A percentile compares a stretch with the other conserved stretches of the same genome.
phyloP scores from a whole-genome alignment of 2,329 filamentous ascomycete species.

The Arthroderma sp. region DNA sequence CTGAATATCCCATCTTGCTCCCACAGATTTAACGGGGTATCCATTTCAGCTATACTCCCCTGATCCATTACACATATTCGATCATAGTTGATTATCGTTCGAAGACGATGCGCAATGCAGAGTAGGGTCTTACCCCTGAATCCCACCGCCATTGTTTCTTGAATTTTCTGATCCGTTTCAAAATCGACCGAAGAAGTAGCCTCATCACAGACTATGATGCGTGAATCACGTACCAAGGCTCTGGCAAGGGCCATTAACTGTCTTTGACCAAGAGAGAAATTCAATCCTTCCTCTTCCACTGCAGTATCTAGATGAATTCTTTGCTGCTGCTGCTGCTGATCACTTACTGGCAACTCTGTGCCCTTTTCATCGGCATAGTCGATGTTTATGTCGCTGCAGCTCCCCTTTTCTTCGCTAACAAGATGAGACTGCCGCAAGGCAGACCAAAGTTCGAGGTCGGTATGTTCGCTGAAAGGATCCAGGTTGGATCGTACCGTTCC shows the following conservation, averaged over 20 bases:
- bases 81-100: constrained; percentile 89
- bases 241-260: constrained; percentile 91
- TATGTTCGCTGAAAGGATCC: constrained; percentile 36
- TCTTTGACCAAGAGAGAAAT: constrained; percentile 88
- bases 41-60: constrained; percentile 77
- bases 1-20: constrained; percentile 66
- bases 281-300: constrained; percentile 89
- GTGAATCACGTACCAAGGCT: constrained; percentile 72
- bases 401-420: constrained; percentile 37
- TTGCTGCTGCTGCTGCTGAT: constrained; percentile 11
- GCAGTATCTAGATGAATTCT: constrained; percentile 70
- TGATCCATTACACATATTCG: constrained; percentile 94
- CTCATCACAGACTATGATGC: constrained; percentile 95
- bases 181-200: constrained; percentile 89
- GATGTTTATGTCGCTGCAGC: constrained; percentile 36
- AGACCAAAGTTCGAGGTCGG: constrained; percentile 37
- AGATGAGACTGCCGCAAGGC: constrained; percentile 36
- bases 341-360: constrained; percentile 6
- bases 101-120: constrained; percentile 83
- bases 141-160: constrained; percentile 69
- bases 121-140: constrained; percentile 80
- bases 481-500: constrained; percentile 36
- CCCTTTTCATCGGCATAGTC: not conserved
- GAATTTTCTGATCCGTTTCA: constrained; percentile 93
- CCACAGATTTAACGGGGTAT: constrained; percentile 62